Evolutionary conservation across 352 stramenopile species (phyloP), one percentile per base, ranked within the genome.

Genomic region (Phytophthora boehmeriae): DNA sequence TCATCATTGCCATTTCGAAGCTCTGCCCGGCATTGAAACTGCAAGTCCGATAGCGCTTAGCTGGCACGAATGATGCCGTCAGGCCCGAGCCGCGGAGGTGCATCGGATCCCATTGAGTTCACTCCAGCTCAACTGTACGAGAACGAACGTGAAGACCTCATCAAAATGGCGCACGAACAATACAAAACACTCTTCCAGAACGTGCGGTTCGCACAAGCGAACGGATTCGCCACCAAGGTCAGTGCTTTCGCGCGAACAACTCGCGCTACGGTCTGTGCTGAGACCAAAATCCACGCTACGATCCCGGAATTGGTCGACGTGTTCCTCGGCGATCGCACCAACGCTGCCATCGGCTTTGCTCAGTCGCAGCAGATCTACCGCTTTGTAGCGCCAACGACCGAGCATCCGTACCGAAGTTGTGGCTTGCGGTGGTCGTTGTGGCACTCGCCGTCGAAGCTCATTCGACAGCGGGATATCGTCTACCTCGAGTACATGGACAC

Each of bases 401-500:
- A 78, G 20, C 74, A 86, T 36, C 75, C 80, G 46, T 80, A 71
- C 50, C 78, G 74, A n/a, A 79, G 78, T 2, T 84, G 75, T 20
- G 75, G 73, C 1, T 47, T 89, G 64, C 78, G 76, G 30, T 89
- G 78, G 80, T 88, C 80, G 55, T 74, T 89, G 36, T 88, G 78
- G 77, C 65, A 88, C 55, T 79, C 74, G 36, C 76, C 80, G 2
- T 81, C 78, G 14, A 81, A 79, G 63, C 71, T 90, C 62, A 75
- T 82, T 17, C 75, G 80, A 9, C 75, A 83, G 53, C 71, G 78
- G 20, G 80, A 90, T 36, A 75, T 88, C 8, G 57, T 83, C 38
- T 89, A 86, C 66, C 62, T 89, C 42, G 80, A 89, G 62, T 86
- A 85, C 59, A 87, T 80, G 71, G 78, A 91, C 58, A 71, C 64